Percentiles rank a stretch among this genome's conserved stretches.
These are phyloP conservation scores for Fusarium sp. DNA, from an alignment of 2,329 filamentous ascomycete species.

Conservation along the genomic window DNA sequence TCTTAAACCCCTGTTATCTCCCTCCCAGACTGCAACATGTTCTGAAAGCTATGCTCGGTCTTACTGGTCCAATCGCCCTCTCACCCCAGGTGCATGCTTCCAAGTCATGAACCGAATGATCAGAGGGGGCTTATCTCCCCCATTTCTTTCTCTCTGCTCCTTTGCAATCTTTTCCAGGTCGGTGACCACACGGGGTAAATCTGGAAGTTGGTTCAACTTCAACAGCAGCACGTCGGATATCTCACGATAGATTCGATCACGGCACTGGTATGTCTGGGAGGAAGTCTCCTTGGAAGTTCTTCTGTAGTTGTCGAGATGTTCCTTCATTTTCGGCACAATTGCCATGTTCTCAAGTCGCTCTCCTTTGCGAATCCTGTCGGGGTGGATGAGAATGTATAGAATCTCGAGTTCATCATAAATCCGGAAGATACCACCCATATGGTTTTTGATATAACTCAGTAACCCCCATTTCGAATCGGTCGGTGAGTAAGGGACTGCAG, in stretches of 20 bases:
- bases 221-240: neutral
- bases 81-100: neutral
- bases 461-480: fast-evolving
- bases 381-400: neutral
- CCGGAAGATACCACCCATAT: neutral
- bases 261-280: neutral
- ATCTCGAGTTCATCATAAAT: neutral
- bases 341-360: neutral
- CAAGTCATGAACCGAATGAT: conserved; percentile 9
- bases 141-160: neutral
- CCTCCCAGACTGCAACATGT: neutral
- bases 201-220: neutral
- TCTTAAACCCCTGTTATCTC: neutral
- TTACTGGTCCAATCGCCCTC: neutral
- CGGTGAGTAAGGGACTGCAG: neutral
- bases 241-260: conserved; percentile 1
- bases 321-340: neutral
- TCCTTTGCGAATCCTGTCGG: neutral
- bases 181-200: neutral
- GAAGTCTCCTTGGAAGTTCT: neutral
- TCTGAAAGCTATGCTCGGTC: neutral
- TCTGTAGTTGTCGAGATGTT: neutral
- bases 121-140: neutral
- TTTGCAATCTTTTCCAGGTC: neutral
- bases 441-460: fast-evolving